These are phyloP conservation scores for Backusella parvicylindrica DNA, from an alignment of 192 early-diverging fungal species.

Conservation along the genomic window DNA sequence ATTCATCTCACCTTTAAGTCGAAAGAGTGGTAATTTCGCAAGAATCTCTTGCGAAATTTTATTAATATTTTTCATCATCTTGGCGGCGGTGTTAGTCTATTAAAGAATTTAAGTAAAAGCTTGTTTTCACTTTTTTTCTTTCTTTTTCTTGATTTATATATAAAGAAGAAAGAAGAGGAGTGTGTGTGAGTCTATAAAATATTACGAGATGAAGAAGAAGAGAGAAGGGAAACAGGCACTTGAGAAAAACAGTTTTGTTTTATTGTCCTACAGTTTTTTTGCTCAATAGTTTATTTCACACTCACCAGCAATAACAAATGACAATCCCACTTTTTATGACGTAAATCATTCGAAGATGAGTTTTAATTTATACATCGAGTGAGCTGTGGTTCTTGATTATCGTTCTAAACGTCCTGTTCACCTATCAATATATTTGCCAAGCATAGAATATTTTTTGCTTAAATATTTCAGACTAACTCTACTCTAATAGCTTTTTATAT, in stretches of 20 bases:
- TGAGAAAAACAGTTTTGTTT: background rate
- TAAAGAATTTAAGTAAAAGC: background rate
- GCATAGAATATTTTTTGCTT: too few species aligned
- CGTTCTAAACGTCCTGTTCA: too few species aligned
- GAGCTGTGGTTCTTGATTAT: too few species aligned
- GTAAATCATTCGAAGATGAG: background rate
- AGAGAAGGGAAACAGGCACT: background rate
- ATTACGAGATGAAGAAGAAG: background rate
- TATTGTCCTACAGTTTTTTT: background rate
- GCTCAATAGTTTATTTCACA: background rate
- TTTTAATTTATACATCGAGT: background rate
- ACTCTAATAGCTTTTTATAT: too few species aligned
- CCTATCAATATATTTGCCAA: too few species aligned
- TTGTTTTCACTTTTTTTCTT: background rate
- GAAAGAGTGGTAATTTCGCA: slow-evolving; percentile 34
- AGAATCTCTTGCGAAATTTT: slow-evolving; percentile 40
- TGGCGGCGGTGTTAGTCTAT: background rate
- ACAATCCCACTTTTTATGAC: background rate
- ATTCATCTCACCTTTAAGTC: slow-evolving; percentile 33
- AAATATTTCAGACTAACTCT: too few species aligned
- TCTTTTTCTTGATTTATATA: background rate
- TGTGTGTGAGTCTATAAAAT: background rate
- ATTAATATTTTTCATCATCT: slow-evolving; percentile 37
- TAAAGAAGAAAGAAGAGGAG: background rate
- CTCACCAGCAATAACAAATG: background rate